These are phyloP conservation scores for Cerrena zonata DNA, from an alignment of 1,284 basidiomycete species.

Conservation along the genomic window DNA sequence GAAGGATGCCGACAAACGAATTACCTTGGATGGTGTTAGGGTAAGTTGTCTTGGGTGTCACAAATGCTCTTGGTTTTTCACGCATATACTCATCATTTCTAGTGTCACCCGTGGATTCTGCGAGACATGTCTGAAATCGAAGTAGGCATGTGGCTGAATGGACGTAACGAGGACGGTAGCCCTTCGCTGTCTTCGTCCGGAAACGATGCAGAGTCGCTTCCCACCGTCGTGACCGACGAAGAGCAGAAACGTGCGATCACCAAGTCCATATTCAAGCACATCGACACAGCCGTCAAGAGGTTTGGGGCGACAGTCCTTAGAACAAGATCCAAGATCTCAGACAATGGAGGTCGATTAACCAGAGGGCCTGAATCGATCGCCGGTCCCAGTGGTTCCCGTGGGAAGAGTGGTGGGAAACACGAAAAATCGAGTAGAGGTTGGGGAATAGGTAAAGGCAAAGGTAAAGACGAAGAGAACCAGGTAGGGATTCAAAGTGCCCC, in stretches of 20 bases:
- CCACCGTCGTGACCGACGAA: constrained; percentile 55
- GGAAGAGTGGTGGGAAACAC: no score
- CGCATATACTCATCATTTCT: constrained; percentile 13
- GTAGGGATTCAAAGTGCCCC: constrained; percentile 29
- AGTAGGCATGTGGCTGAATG: constrained; percentile 61
- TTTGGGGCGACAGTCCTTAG: no score
- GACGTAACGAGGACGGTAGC: constrained; percentile 54
- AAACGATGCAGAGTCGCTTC: not conserved
- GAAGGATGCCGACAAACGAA: constrained; percentile 77
- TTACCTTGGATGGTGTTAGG: constrained; percentile 83
- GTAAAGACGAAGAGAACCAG: constrained; percentile 26
- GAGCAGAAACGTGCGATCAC: constrained; percentile 79
- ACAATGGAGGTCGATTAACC: no score
- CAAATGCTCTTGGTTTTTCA: not conserved
- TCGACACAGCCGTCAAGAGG: constrained; percentile 9
- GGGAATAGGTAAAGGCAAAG: constrained; percentile 24
- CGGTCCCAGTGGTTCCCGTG: not conserved
- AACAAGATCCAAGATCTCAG: no score
- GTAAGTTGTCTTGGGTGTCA: constrained; percentile 44
- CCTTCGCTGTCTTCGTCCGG: constrained; percentile 40
- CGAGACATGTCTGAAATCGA: constrained; percentile 66
- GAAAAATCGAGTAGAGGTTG: no score
- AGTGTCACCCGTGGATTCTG: constrained; percentile 74
- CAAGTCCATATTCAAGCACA: not conserved
- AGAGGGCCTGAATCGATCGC: not conserved